Evolutionary conservation across 805 yeast genomes (phyloP), one percentile per base, ranked within the genome.

Genomic region (Torulaspora franciscae): DNA sequence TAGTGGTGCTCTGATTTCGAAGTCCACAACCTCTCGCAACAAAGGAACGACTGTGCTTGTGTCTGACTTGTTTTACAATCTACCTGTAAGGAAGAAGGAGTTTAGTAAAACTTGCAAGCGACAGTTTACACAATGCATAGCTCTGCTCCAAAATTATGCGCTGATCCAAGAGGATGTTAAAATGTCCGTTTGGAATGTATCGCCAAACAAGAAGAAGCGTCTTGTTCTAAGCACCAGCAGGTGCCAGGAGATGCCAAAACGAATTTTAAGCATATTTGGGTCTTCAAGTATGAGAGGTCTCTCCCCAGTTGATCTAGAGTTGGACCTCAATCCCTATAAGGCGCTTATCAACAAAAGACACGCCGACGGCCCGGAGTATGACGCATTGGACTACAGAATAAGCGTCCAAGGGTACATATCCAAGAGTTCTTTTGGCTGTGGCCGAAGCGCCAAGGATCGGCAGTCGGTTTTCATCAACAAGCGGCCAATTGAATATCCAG

Each of bases 31-130:
- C 1, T 67, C 76, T 1, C 79, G 89, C 3, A 70, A 72, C 14
- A 73, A 68, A 40, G 99, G 99, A 1, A 90, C 97, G 0, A 66
- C 77, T 0, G 75, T 88, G 0, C 56, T 55, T 0, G 69, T 93
- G 4, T 55, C 75, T 1, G 72, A 79, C 32, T 54, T 93, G 8
- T 93, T 93, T 58, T 62, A 73, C 7, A 73, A 68, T 40, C 64
- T 90, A 42, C 98, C 98, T 0, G 99, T 95, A 6, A 71, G 99
- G 47, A 71, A 79, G 39, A 83, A 80, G 56, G 89, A 85, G 51
- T 75, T 90, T 40, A 72, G 70, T 14, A 85, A 80, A 57, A 82
- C 84, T 52, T 57, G 68, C 30, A 85, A 79, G 57, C 73, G 81
- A 46, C 96, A 89, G 59, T 88, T 82, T 65, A 72, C 79, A 37